Evolutionary conservation across 768 basidiomycete species (phyloP).

Genomic region (Royoungia palumana): DNA sequence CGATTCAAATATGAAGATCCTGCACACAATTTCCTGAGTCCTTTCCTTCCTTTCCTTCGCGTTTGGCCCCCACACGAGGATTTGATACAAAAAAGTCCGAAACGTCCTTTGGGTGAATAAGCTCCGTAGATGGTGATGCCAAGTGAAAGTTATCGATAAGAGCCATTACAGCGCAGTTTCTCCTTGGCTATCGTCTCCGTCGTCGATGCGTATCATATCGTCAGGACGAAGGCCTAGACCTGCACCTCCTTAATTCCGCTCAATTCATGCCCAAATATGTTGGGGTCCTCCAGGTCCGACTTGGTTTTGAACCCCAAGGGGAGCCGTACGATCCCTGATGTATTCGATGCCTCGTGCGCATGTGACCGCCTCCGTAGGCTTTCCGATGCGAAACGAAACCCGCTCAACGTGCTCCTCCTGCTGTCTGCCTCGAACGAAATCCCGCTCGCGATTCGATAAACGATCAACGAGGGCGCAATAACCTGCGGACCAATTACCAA

Average conservation of each 20-base stretch:
- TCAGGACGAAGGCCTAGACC: neutral
- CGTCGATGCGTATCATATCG: too few relatives aligned
- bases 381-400: conserved; percentile 11
- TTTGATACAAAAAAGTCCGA: too few relatives aligned
- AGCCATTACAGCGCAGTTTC: too few relatives aligned
- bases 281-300: neutral
- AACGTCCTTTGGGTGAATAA: too few relatives aligned
- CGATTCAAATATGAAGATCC: too few relatives aligned
- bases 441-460: conserved; percentile 20
- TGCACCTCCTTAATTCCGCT: conserved; percentile 8
- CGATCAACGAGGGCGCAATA: conserved; percentile 19
- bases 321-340: conserved; percentile 9
- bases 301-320: conserved; percentile 1
- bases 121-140: too few relatives aligned
- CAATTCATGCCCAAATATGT: conserved; percentile 4
- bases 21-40: too few relatives aligned
- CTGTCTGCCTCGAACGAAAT: conserved; percentile 20
- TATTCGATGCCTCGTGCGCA: neutral
- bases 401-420: neutral
- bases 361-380: too few relatives aligned
- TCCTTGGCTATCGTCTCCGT: too few relatives aligned
- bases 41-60: too few relatives aligned
- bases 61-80: too few relatives aligned
- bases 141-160: too few relatives aligned
- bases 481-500: neutral